Conservation (phyloP, 192 early-diverging fungal genomes). For the Coemansia sp. region DNA sequence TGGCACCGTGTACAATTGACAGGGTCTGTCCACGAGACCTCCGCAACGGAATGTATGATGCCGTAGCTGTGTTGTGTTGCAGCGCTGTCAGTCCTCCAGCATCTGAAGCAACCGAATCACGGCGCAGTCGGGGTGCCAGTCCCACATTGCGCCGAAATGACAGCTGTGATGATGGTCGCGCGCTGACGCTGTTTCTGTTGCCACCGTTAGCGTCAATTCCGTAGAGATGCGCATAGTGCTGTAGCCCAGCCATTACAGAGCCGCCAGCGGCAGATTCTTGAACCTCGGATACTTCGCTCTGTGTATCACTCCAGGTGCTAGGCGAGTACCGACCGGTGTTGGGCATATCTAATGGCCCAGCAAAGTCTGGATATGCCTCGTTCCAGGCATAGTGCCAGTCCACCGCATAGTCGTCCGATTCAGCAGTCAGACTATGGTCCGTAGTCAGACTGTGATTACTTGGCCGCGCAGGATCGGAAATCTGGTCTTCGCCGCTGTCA, state of each 20-base stretch:
- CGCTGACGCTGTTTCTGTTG: not conserved
- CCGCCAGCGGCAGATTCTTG: constrained; percentile 1
- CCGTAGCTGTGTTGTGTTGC: not conserved
- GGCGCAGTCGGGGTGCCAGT: constrained; percentile 14
- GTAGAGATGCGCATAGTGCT: constrained; percentile 17
- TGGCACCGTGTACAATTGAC: constrained; percentile 6
- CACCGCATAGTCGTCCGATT: constrained; percentile 43
- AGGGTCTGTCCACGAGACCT: constrained; percentile 33
- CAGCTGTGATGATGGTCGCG: constrained; percentile 17
- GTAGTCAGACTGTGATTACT: not conserved
- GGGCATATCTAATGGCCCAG: not conserved
- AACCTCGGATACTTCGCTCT: constrained; percentile 31
- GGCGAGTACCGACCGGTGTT: constrained; percentile 11
- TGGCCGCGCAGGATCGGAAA: not conserved
- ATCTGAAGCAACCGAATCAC: constrained; percentile 21
- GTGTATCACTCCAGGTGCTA: constrained; percentile 37
- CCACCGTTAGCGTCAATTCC: not conserved
- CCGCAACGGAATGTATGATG: constrained; percentile 4
- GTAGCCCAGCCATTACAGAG: not conserved
- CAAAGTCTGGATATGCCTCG: constrained; percentile 62
- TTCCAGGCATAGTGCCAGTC: constrained; percentile 79
- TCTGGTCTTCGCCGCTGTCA: constrained; percentile 6
- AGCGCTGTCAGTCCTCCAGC: constrained; percentile 6
- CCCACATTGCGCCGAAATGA: constrained; percentile 25
- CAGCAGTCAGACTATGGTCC: not conserved